phyloP scores from a whole-genome alignment of 2,329 filamentous ascomycete genomes.

The Nakataea oryzae region DNA sequence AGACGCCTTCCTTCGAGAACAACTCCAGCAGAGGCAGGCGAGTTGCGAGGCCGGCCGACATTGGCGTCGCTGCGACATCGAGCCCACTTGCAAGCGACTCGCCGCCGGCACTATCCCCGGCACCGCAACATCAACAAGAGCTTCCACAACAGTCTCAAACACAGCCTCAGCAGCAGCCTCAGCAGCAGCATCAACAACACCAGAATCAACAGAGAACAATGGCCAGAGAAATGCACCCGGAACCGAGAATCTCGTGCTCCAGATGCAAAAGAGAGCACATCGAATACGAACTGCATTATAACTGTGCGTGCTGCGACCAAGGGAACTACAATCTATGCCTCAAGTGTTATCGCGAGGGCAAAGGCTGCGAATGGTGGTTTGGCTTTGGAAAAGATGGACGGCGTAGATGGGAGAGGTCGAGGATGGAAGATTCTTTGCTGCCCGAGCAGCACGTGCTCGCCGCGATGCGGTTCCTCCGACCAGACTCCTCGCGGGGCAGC shows the following conservation, averaged over 20 bases:
- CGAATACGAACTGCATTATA: conserved; percentile 79
- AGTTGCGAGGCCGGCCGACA: not conserved
- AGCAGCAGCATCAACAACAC: conserved; percentile 21
- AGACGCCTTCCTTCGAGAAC: not conserved
- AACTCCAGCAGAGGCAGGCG: not conserved
- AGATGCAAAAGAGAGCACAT: conserved; percentile 63
- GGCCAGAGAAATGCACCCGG: conserved; percentile 41
- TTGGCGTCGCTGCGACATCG: not conserved
- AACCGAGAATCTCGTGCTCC: conserved; percentile 66
- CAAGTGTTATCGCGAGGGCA: conserved; percentile 65
- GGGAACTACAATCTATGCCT: conserved; percentile 73
- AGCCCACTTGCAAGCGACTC: conserved; percentile 1
- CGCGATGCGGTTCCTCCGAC: conserved; percentile 40
- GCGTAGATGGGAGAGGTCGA: conserved; percentile 50
- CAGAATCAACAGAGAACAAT: conserved; percentile 7
- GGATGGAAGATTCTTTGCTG: conserved; percentile 21
- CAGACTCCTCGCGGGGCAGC: conserved; percentile 26
- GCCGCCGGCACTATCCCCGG: conserved; percentile 2
- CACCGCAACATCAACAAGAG: not conserved
- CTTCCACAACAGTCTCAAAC: not conserved
- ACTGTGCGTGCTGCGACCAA: conserved; percentile 59
- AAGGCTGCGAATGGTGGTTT: conserved; percentile 78
- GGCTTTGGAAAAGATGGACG: conserved; percentile 72
- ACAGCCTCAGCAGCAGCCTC: conserved; percentile 13
- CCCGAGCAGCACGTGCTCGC: conserved; percentile 47